Evolutionary conservation across 805 yeast species (phyloP), one percentile per base, ranked within the genome.

Genomic region (Wickerhamomyces alni): DNA sequence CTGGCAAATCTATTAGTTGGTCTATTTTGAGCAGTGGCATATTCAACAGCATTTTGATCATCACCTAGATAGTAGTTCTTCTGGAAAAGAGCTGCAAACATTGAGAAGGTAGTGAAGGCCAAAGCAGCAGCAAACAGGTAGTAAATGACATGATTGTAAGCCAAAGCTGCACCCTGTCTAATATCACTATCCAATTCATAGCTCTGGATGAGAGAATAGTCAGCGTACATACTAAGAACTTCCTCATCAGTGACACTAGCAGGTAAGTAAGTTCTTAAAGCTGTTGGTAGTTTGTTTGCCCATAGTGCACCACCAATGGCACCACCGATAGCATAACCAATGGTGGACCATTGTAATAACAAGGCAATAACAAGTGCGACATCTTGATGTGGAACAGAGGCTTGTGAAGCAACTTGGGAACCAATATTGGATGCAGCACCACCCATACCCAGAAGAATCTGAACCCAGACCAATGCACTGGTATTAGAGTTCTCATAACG

Each of bases 321-420:
- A 35, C 56, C 38, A 25, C 72, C 73, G 35, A 67, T 57, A 16
- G 69, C 63, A 31, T 53, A 53, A 41, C 71, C 73, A 42, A 67
- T 59, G 16, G 55, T 45, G 7, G 61, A 47, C 54, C 58, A 60
- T 35, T 67, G 49, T 15, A 57, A 51, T 29, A 66, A 42, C 17
- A 68, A 36, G 0, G 70, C 56, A 34, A 69, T 62, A 40, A 62
- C 61, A 43, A 62, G 48, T n/a, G 72, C 66, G 40, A 65, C 55
- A 50, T 65, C 70, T 36, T 65, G 66, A 44, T 61, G 65, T 33
- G 67, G 67, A 24, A 68, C 70, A 16, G 69, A 61, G 4, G 69
- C 70, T 46, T 64, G 67, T 1, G 63, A 57, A 7, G 69, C 62
- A 17, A 65, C 59, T 37, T 54, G 56, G 7, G 67, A 51, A 32